These are phyloP conservation scores for Vigna reflexopilosa DNA, from an alignment of 306 rosid genomes.

Conservation along the genomic window DNA sequence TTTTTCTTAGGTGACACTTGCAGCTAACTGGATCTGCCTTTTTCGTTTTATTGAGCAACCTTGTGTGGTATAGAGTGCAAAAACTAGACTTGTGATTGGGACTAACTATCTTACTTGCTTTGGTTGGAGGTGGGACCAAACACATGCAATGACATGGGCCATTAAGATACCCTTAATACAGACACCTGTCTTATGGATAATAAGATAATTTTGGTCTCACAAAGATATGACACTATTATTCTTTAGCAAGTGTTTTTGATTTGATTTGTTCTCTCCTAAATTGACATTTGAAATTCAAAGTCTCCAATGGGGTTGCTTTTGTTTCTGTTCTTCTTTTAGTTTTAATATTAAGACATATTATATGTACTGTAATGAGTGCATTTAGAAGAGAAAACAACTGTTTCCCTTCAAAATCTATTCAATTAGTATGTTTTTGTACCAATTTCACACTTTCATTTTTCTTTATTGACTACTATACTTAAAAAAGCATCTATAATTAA, in stretches of 20 bases:
- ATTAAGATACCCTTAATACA: slow-evolving; percentile 48
- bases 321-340: slow-evolving; percentile 5
- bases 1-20: slow-evolving; percentile 40
- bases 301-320: not conserved
- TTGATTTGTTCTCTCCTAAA: slow-evolving; percentile 40
- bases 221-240: slow-evolving; percentile 51
- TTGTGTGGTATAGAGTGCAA: slow-evolving; percentile 34
- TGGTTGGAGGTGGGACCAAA: slow-evolving; percentile 41
- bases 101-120: slow-evolving; percentile 51
- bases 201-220: slow-evolving; percentile 50
- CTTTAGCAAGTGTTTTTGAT: slow-evolving; percentile 15
- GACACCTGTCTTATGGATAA: slow-evolving; percentile 53
- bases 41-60: slow-evolving; percentile 29
- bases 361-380: not conserved
- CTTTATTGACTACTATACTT: not conserved
- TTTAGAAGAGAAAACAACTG: not conserved
- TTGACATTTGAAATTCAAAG: slow-evolving; percentile 23
- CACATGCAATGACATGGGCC: slow-evolving; percentile 33
- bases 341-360: not conserved
- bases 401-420: slow-evolving; percentile 3
- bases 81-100: slow-evolving; percentile 59
- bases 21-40: slow-evolving; percentile 41
- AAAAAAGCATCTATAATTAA: not conserved
- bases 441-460: not conserved
- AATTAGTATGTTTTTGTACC: not conserved